Conservation (phyloP, 345 rosid genomes). For the Kandelia obovata region DNA sequence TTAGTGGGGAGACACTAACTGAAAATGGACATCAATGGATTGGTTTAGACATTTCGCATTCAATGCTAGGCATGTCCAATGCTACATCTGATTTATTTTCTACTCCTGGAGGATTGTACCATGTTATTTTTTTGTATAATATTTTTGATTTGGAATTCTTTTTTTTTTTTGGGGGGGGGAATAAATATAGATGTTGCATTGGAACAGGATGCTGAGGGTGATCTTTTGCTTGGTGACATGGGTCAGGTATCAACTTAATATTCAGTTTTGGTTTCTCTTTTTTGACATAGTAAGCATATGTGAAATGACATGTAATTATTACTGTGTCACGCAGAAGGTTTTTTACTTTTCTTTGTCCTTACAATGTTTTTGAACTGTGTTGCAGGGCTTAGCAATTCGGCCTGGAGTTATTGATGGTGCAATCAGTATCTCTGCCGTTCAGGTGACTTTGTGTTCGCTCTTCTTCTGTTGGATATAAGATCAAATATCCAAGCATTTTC, state of each 20-base stretch:
- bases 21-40: constrained; percentile 85
- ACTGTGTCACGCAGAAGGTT: no score
- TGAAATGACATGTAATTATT: no score
- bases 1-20: constrained; percentile 85
- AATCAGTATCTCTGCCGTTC: constrained; percentile 92
- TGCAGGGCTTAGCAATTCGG: constrained; percentile 82
- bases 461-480: neutral
- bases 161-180: no score
- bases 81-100: neutral
- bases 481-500: neutral
- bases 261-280: neutral
- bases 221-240: constrained; percentile 91
- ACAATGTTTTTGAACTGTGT: constrained; percentile 9
- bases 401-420: constrained; percentile 90
- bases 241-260: constrained; percentile 60
- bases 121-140: neutral
- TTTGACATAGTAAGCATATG: neutral
- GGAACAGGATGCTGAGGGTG: constrained; percentile 26
- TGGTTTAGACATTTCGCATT: constrained; percentile 48
- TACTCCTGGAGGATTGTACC: neutral
- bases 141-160: neutral
- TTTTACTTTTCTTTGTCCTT: neutral
- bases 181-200: neutral
- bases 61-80: constrained; percentile 57
- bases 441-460: constrained; percentile 30